Conservation (phyloP, 1,139 yeast species). For the Geotrichum reessii region DNA sequence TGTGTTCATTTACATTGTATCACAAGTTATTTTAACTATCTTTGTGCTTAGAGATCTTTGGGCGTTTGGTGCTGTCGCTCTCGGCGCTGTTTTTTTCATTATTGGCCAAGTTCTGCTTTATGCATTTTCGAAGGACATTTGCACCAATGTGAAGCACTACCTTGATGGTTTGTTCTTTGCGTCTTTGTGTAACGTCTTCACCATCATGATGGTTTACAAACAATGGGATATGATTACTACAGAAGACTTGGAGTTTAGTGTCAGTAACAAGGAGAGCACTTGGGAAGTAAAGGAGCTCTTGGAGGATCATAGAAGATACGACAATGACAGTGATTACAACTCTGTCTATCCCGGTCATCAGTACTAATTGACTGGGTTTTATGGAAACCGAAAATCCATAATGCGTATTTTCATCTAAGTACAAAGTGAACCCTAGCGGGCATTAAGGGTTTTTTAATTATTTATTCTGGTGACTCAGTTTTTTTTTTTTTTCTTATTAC, state of each 20-base stretch:
- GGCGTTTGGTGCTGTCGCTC: conserved; percentile 76
- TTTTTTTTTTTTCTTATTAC: conserved; percentile 29
- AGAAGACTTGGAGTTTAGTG: conserved; percentile 91
- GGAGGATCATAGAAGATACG: conserved; percentile 41
- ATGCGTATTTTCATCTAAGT: neutral
- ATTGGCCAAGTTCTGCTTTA: conserved; percentile 73
- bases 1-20: conserved; percentile 54
- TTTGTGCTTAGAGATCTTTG: conserved; percentile 69
- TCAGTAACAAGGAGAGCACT: conserved; percentile 46
- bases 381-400: neutral
- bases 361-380: conserved; percentile 18
- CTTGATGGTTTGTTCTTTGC: conserved; percentile 88
- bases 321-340: conserved; percentile 38
- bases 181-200: conserved; percentile 67
- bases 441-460: neutral
- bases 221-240: conserved; percentile 96
- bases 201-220: conserved; percentile 91
- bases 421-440: neutral
- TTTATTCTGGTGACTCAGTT: neutral
- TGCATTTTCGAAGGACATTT: conserved; percentile 59
- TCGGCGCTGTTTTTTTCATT: conserved; percentile 70
- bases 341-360: conserved; percentile 30
- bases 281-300: conserved; percentile 49
- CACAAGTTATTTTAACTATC: conserved; percentile 66
- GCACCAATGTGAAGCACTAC: conserved; percentile 72